These are phyloP conservation scores for Diaporthe sp. DNA, from an alignment of 2,329 filamentous ascomycete species.

Conservation along the genomic window DNA sequence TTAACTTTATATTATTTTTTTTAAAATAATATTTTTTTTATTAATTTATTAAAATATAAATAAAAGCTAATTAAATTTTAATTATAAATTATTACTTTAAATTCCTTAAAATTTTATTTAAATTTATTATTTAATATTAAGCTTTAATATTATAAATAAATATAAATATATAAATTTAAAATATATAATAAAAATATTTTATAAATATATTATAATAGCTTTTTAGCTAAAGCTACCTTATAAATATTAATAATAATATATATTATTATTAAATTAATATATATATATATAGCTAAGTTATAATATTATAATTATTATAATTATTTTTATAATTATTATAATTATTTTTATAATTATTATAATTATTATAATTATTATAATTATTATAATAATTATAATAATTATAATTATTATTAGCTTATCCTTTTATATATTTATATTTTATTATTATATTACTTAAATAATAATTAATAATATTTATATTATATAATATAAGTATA, in stretches of 20 bases:
- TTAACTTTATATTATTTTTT: background rate
- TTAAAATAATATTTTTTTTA: background rate
- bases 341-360: background rate
- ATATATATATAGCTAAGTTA: background rate
- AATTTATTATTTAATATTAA: background rate
- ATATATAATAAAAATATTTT: background rate
- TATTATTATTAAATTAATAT: background rate
- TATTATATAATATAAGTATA: background rate
- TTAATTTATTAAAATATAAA: background rate
- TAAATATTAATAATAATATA: background rate
- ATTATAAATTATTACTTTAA: background rate
- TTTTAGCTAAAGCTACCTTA: background rate
- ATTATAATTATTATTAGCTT: background rate
- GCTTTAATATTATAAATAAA: background rate
- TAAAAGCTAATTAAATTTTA: background rate
- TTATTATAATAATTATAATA: too few relatives aligned
- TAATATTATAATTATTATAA: background rate
- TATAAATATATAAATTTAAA: background rate
- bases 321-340: background rate
- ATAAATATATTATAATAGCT: background rate
- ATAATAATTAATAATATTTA: background rate
- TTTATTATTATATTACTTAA: background rate
- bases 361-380: too few relatives aligned
- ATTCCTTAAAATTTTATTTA: too few relatives aligned
- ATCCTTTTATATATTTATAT: too few relatives aligned